Evolutionary conservation across 345 rosid species (phyloP).

Genomic region (Gossypium raimondii): DNA sequence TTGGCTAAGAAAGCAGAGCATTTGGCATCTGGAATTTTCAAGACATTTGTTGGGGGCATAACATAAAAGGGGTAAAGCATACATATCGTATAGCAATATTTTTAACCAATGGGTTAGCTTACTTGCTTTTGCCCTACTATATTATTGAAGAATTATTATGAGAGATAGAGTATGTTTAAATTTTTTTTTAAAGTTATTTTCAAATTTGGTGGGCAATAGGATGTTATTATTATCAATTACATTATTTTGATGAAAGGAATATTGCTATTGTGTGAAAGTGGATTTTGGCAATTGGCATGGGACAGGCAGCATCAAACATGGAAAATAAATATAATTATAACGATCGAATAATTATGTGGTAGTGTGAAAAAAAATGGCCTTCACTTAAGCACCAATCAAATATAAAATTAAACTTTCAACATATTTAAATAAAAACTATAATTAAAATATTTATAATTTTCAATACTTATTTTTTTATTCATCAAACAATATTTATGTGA

Average conservation of each 20-base stretch:
- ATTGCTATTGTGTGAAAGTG: no score
- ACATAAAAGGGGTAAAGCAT: neutral
- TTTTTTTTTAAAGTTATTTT: no score
- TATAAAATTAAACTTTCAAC: neutral
- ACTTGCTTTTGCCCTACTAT: neutral
- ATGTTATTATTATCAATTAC: no score
- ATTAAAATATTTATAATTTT: no score
- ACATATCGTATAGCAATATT: neutral
- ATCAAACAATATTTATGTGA: no score
- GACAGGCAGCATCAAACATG: neutral
- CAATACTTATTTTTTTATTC: no score
- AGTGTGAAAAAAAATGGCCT: neutral
- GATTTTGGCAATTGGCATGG: neutral
- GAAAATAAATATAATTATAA: neutral
- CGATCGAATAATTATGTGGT: neutral
- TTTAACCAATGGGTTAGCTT: neutral
- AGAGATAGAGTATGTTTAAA: neutral
- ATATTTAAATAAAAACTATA: no score
- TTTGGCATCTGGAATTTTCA: neutral
- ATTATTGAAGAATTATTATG: neutral
- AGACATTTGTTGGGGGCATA: neutral
- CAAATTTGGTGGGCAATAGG: no score
- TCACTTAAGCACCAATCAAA: neutral
- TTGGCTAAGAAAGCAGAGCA: conserved; percentile 4
- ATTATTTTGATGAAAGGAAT: no score